Base-by-base conservation (phyloP, 2,329 filamentous ascomycete species). In the Botrytis hyacinthi region DNA sequence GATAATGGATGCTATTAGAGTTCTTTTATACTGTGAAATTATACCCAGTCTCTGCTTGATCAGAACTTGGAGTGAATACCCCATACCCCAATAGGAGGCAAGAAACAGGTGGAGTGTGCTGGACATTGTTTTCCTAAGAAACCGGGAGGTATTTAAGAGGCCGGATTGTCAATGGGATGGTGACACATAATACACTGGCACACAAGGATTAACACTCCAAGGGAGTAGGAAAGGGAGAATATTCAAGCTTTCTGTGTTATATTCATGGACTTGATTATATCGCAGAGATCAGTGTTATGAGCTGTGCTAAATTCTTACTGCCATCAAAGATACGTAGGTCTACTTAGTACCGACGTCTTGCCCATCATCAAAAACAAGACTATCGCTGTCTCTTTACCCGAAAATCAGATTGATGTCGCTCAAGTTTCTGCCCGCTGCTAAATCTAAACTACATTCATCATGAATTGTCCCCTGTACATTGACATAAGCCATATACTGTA, bases 291-390 rank as follows among this genome's bases (percentile, higher is more conserved):
- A n/a, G 5, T 7, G 1, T 7, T 5, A n/a, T 16, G 2, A 16
- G 6, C 48, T 7, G 7, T 54, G 6, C 12, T 16, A 3, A n/a
- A 1, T 54, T 54, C 10, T 7, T n/a, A 54, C 1, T 16, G 26
- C 0, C 5, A n/a, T n/a, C 6, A n/a, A 0, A 16, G 14, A n/a
- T 16, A 14, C 2, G 5, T 16, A n/a, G 0, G 1, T 0, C 1
- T 7, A 16, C 12, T n/a, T 3, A 7, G 1, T 51, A 0, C 26
- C 26, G 14, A n/a, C 12, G 0, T 16, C 5, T n/a, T 4, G 1
- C 26, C 12, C 48, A 2, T 7, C 8, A 7, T 51, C 26, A 51
- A 7, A 51, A 5, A 1, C 48, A 5, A 51, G 4, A 51, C 5
- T n/a, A 0, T n/a, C 26, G 26, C 12, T n/a, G 48, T 51, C 26